Base-by-base conservation (phyloP, 2,329 filamentous ascomycete species). In the Diatrype stigma region DNA sequence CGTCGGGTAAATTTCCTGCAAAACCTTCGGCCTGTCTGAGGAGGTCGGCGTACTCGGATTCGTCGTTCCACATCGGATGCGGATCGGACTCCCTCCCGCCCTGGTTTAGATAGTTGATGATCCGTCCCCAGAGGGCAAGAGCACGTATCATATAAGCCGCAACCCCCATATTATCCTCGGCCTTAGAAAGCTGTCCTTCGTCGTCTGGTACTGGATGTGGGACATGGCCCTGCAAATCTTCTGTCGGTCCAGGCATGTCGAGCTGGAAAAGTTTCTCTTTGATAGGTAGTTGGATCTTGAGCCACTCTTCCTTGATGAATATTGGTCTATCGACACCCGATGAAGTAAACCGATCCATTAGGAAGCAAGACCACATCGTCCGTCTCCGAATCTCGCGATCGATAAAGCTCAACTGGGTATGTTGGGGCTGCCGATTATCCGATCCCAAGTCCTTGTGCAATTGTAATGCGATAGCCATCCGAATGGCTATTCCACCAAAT, bases 331-430 rank as follows among this genome's bases (percentile, higher is more conserved):
- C 92, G 2, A 90, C 95, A 2, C 94, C 93, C 1, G 92, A 96
- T 0, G 93, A 96, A 70, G 95, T 96, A 75, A 96, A 96, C 0
- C 93, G 85, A 67, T 99, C 94, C 92, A 97, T 96, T 51, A 96
- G 70, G 63, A 96, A 96, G 66, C 93, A 97, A 12, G 92, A 89
- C 94, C 94, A 99, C 93, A 99, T 97, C 2, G 91, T 94, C 51
- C 94, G 82, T 59, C 94, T 78, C 53, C 94, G 82, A 49, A 97
- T 96, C 67, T 99, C 94, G 26, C 90, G 86, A 67, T 97, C 94
- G 16, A 92, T 90, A 60, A 94, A 94, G 65, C 90, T 96, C 48
- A 94, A 79, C 55, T 87, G 82, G 2, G 79, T 78, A 12, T 80
- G 76, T 19, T 79, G 78, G 38, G 81, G 80, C n/a, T 78, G 75